phyloP scores from a whole-genome alignment of 140 eudicot species.

The Senecio squalidus region DNA sequence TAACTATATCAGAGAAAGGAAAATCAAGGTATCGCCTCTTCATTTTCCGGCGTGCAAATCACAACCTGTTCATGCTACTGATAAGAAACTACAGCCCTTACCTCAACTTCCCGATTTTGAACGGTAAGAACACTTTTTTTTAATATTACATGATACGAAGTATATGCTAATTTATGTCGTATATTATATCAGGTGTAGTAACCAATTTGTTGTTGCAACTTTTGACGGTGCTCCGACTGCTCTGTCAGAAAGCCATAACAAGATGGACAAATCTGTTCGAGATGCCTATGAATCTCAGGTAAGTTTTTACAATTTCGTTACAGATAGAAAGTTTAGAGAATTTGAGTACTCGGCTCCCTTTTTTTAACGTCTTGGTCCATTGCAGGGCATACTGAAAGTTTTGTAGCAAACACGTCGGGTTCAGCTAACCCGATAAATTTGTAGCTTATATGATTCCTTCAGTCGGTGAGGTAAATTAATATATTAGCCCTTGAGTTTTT shows the following conservation, averaged over 20 bases:
- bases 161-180: constrained; percentile 14
- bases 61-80: constrained; percentile 77
- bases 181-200: constrained; percentile 42
- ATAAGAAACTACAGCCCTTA: constrained; percentile 56
- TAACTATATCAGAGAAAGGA: constrained; percentile 48
- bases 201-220: constrained; percentile 65
- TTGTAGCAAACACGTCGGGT: constrained; percentile 40
- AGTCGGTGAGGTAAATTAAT: constrained; percentile 61
- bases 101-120: constrained; percentile 83
- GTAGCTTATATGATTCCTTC: constrained; percentile 82
- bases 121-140: constrained; percentile 50
- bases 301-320: neutral
- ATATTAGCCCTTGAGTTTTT: neutral
- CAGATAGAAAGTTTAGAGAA: neutral
- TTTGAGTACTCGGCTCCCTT: neutral
- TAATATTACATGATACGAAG: too few species aligned
- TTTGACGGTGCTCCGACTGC: constrained; percentile 88
- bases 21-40: constrained; percentile 60
- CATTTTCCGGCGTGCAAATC: constrained; percentile 85
- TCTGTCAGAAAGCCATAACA: constrained; percentile 68
- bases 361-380: constrained; percentile 13
- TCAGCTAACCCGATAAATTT: constrained; percentile 52
- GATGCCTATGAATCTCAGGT: constrained; percentile 76
- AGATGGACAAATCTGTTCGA: constrained; percentile 57
- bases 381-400: constrained; percentile 91